phyloP scores from a whole-genome alignment of 2,329 filamentous ascomycete species.

The Trichoderma harzianum region DNA sequence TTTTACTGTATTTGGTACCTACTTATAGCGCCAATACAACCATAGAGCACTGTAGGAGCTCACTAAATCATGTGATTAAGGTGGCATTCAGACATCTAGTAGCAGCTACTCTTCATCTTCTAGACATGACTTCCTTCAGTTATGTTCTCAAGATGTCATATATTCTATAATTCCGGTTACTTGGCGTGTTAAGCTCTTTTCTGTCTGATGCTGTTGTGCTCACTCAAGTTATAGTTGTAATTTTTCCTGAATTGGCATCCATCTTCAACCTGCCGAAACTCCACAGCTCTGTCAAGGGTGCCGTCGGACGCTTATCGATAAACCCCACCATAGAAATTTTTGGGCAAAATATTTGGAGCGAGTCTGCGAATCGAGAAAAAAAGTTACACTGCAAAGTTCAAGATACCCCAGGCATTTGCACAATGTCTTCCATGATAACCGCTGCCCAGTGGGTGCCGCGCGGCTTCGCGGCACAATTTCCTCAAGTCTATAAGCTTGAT shows the following conservation, averaged over 20 bases:
- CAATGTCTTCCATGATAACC: slow-evolving; percentile 73
- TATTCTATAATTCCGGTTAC: neutral
- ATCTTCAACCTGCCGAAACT: neutral
- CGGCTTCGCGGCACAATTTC: slow-evolving; percentile 72
- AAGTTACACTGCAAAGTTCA: slow-evolving; percentile 17
- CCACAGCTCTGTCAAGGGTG: neutral
- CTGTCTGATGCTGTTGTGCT: neutral
- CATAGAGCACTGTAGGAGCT: neutral
- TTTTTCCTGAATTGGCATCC: neutral
- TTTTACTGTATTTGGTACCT: neutral
- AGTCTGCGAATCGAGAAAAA: neutral
- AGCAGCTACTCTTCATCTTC: neutral
- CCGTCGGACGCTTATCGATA: slow-evolving; percentile 37
- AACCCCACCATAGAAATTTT: slow-evolving; percentile 37
- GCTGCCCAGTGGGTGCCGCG: slow-evolving; percentile 73
- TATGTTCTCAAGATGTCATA: neutral
- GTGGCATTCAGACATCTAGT: neutral
- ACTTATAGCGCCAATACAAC: neutral
- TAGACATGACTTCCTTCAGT: neutral
- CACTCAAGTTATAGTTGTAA: neutral
- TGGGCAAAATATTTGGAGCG: slow-evolving; percentile 31
- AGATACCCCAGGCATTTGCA: slow-evolving; percentile 31
- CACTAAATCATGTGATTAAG: neutral
- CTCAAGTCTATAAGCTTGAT: slow-evolving; percentile 70
- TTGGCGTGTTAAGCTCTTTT: neutral